Percentiles rank a stretch among this genome's conserved stretches.
Conservation (phyloP, 495 filamentous ascomycete genomes). For the Penicillium bialowiezense region DNA sequence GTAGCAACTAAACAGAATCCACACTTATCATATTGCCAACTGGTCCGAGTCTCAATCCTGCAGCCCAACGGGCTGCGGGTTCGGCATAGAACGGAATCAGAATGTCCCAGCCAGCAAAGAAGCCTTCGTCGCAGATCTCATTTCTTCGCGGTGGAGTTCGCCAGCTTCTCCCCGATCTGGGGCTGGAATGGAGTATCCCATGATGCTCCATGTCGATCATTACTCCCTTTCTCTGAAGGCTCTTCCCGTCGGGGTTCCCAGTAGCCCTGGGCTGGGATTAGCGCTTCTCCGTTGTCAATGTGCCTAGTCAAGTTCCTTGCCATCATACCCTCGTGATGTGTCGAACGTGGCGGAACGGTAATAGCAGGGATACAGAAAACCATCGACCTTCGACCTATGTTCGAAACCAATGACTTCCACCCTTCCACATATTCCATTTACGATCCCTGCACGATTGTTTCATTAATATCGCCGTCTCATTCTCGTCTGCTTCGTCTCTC, state of each 20-base stretch:
- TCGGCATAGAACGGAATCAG: slow-evolving; percentile 14
- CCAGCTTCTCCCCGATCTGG: slow-evolving; percentile 17
- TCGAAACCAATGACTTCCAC: slow-evolving; percentile 12
- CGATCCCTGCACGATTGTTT: slow-evolving; percentile 1
- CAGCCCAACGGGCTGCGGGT: slow-evolving; percentile 16
- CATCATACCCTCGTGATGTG: slow-evolving; percentile 22
- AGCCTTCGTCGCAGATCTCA: slow-evolving; percentile 8
- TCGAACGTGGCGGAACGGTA: slow-evolving; percentile 26
- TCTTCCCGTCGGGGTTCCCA: slow-evolving; percentile 12
- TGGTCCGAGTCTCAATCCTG: slow-evolving; percentile 3
- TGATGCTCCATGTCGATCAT: slow-evolving; percentile 15
- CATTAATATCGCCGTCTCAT: slow-evolving; percentile 1
- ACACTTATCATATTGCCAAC: slow-evolving; percentile 14
- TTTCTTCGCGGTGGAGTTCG: slow-evolving; percentile 14
- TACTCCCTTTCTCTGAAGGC: slow-evolving; percentile 13
- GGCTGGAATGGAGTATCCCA: slow-evolving; percentile 12
- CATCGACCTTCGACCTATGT: neutral
- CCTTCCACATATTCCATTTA: slow-evolving; percentile 10
- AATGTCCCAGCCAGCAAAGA: slow-evolving; percentile 5
- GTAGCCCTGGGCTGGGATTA: slow-evolving; percentile 10
- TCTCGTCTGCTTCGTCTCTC: slow-evolving; percentile 1
- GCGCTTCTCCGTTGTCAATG: slow-evolving; percentile 15
- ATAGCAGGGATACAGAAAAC: slow-evolving; percentile 6
- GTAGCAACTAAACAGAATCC: slow-evolving; percentile 6
- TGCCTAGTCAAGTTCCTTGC: slow-evolving; percentile 7